Evolutionary conservation across 2,329 filamentous ascomycete species (phyloP), one percentile per base, ranked within the genome.

Genomic region (Graphilbum ipis-grandicollis): DNA sequence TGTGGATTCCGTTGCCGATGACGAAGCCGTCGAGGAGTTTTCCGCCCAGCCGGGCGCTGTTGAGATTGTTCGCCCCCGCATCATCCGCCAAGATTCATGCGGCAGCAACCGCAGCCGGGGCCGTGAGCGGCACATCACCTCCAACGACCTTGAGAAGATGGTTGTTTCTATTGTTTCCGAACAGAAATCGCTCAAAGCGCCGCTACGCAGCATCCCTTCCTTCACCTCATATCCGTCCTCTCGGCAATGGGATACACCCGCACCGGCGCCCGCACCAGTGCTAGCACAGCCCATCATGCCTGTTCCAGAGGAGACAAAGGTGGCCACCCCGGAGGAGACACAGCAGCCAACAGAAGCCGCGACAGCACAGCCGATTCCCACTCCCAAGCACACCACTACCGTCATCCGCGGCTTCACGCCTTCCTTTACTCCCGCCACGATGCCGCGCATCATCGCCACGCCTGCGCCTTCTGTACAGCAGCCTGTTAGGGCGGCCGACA

Each of bases 121-220:
- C 45, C 74, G 66, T 39, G 81, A 90, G 53, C 79, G 82, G 50
- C 86, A 93, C 58, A 88, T 94, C 47, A 92, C 85, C n/a, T 84
- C 88, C 7, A 71, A 83, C 50, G 82, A 90, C 48, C 68, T 96
- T 22, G 84, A 93, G 57, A 92, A 92, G 62, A 92, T 96, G 71
- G 83, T 94, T 31, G 74, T 81, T 39, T 84, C 79, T 29, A 94
- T 94, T 39, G 90, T 94, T 52, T 82, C 92, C 56, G 79, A 90
- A 57, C 84, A 82, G 57, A 75, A 75, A 55, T 68, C 68, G 33
- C 63, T 88, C 46, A 58, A 57, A 44, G 59, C 63, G 36, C 71
- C 64, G 47, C 56, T 75, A 9, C 63, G 68, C 15, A 50, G 53
- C 34, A 54, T 58, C 46, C 46, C 54, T 48, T 46, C 52, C n/a